Evolutionary conservation across 202 grass and related monocot species (phyloP), one percentile per base, ranked within the genome.

Genomic region (Carex sylvatica): DNA sequence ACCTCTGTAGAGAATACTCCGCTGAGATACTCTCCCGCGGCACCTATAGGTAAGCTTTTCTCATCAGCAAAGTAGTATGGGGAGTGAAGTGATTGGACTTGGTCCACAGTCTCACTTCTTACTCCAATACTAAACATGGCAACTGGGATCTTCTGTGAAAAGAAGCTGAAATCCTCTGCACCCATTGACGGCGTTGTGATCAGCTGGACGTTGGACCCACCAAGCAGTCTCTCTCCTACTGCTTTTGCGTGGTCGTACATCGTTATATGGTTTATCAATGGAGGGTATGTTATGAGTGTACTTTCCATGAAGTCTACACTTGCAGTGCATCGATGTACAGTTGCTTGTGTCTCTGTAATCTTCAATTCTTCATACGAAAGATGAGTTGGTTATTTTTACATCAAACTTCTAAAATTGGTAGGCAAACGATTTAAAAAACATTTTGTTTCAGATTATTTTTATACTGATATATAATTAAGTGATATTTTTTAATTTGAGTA

Each of bases 91-190:
- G 65, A 19, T 44, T 65, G 36, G 2, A 55, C 19, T 42, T 56
- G 59, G 11, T 89, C 55, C 59, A 40, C 9, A 31, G 2, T 55
- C 66, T 71, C 40, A 6, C 72, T 62, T 5, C 68, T 18, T 23
- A 88, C 72, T 6, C 94, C 94, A 15, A 97, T 0, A 11, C 16
- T 23, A 42, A 97, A 94, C 75, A 92, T 87, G 9, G 72, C 88
- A 1, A 80, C 86, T 0, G 94, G 84, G 18, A 97, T 89, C 83
- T 80, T 85, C 55, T 94, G 70, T 9, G 86, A 70, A 63, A 89
- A 94, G 86, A 97, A 97, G 7, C 91, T 88, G 24, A 97, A 97
- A 20, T 97, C 94, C 80, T 97, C 94, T 0, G 90, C 90, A 20
- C 53, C 90, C 89, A 89, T 92, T 12, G 14, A 0, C 51, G 84